A percentile compares a stretch with the other conserved stretches of the same genome.
Evolutionary conservation across 768 basidiomycete genomes (phyloP).

Genomic region (Trametes cubensis): DNA sequence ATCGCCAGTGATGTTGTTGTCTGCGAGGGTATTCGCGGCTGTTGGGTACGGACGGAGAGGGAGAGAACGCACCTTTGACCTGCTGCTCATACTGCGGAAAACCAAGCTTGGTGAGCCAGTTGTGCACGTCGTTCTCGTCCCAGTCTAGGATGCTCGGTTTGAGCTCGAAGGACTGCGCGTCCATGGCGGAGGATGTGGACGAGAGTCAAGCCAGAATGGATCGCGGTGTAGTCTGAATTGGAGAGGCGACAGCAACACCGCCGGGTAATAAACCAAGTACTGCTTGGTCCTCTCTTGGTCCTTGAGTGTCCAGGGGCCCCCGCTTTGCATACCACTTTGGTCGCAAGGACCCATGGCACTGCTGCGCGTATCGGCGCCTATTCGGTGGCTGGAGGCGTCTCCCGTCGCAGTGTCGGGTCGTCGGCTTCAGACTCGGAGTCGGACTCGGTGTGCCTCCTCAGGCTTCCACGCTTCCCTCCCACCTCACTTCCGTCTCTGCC

Average conservation of each 20-base stretch:
- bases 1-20: constrained; percentile 92
- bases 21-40: constrained; percentile 44
- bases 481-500: background rate
- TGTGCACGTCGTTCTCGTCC: constrained; percentile 78
- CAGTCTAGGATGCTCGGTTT: constrained; percentile 52
- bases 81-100: constrained; percentile 84
- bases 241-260: constrained; percentile 25
- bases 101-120: constrained; percentile 77
- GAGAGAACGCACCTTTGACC: constrained; percentile 62
- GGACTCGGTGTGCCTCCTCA: background rate
- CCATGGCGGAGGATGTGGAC: constrained; percentile 30
- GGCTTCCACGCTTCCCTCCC: constrained; percentile 5
- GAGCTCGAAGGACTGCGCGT: constrained; percentile 34
- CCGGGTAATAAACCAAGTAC: background rate
- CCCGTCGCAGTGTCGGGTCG: constrained; percentile 6
- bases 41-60: constrained; percentile 20
- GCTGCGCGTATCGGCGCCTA: background rate
- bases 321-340: background rate
- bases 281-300: background rate
- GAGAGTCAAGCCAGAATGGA: constrained; percentile 19
- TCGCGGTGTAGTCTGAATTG: constrained; percentile 16
- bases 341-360: background rate
- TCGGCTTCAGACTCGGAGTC: background rate
- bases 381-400: background rate
- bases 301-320: constrained; percentile 10